Evolutionary conservation across 2,329 filamentous ascomycete genomes (phyloP).

Genomic region (Graphilbum fragrans): DNA sequence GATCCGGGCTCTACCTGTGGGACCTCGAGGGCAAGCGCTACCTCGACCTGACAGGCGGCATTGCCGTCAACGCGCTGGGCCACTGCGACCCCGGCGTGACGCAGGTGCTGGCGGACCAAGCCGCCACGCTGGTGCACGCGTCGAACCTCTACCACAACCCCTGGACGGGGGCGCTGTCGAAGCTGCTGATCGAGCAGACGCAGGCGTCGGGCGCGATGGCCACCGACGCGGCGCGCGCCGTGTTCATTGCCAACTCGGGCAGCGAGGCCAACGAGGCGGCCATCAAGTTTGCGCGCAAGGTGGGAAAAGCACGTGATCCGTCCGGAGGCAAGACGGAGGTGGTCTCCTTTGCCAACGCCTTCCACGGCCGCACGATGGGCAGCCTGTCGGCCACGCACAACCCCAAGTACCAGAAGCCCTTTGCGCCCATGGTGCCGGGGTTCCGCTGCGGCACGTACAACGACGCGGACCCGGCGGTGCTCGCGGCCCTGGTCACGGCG

Average conservation of each 20-base stretch:
- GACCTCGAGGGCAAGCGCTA: constrained; percentile 84
- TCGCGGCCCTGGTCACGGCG: constrained; percentile 65
- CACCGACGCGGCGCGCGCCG: constrained; percentile 43
- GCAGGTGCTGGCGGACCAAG: constrained; percentile 52
- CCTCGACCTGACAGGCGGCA: constrained; percentile 89
- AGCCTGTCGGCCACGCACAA: constrained; percentile 92
- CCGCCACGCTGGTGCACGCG: constrained; percentile 71
- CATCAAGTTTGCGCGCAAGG: constrained; percentile 92
- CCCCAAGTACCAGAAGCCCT: constrained; percentile 93
- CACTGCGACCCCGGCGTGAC: constrained; percentile 76
- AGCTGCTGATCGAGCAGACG: constrained; percentile 74
- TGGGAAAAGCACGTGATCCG: constrained; percentile 63
- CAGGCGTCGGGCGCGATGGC: constrained; percentile 70
- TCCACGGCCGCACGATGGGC: constrained; percentile 96
- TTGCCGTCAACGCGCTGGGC: constrained; percentile 86
- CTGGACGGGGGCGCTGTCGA: constrained; percentile 83
- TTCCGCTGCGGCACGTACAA: constrained; percentile 84
- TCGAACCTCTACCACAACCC: constrained; percentile 97
- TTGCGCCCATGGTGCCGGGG: constrained; percentile 88
- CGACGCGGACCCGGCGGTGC: constrained; percentile 61
- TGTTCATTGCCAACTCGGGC: constrained; percentile 93
- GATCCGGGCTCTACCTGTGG: constrained; percentile 78
- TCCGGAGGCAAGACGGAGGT: constrained; percentile 67
- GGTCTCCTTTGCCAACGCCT: constrained; percentile 82
- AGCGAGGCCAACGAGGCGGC: constrained; percentile 96